Conservation (phyloP, 2,329 filamentous ascomycete species). For the Botrytis sinoallii region DNA sequence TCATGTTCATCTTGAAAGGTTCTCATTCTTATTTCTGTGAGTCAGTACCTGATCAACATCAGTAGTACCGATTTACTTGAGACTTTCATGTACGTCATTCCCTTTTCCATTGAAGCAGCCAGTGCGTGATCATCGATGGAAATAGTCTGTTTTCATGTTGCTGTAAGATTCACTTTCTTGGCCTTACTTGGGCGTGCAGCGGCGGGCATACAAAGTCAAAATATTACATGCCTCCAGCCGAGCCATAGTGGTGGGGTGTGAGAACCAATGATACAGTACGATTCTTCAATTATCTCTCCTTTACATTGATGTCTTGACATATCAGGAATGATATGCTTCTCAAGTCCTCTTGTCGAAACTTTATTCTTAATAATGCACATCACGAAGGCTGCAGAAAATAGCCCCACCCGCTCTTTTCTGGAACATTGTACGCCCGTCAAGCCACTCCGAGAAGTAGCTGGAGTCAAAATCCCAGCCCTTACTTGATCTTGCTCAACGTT, state of each 20-base stretch:
- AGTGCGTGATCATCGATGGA: slow-evolving; percentile 1
- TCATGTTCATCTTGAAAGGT: slow-evolving; percentile 7
- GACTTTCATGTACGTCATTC: neutral
- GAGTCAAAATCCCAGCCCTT: neutral
- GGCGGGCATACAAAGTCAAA: neutral
- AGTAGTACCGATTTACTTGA: neutral
- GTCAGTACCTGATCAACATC: slow-evolving; percentile 11
- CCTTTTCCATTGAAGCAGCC: neutral
- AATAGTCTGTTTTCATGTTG: neutral
- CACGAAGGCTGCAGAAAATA: neutral
- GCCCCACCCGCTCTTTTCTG: slow-evolving; percentile 5
- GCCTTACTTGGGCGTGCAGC: neutral
- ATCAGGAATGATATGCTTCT: neutral
- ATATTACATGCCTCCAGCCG: neutral
- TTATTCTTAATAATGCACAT: neutral
- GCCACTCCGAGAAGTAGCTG: slow-evolving; percentile 2
- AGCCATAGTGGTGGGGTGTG: neutral
- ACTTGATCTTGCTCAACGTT: slow-evolving; percentile 8
- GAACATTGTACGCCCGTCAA: neutral
- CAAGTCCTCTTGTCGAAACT: neutral
- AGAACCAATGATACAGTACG: neutral
- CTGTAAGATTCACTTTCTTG: neutral
- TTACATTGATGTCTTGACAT: neutral
- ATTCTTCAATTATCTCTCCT: neutral
- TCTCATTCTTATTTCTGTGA: neutral